Evolutionary conservation across 352 stramenopile species (phyloP).

Genomic region (Phytophthora capsici): DNA sequence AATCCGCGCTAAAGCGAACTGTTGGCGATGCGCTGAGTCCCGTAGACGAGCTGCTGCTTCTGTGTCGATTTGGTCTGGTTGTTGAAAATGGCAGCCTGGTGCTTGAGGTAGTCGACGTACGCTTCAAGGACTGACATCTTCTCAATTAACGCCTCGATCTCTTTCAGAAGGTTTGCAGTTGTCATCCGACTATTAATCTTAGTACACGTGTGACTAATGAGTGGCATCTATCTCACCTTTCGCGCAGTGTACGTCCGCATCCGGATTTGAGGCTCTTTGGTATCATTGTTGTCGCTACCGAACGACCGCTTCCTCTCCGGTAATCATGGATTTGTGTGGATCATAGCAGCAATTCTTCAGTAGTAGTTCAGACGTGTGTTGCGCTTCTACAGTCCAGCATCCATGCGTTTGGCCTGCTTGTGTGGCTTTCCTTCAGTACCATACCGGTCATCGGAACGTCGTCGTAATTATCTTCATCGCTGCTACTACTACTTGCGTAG

Average conservation of each 20-base stretch:
- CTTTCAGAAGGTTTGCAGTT: no score
- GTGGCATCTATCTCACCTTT: slow-evolving; percentile 19
- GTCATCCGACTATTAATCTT: no score
- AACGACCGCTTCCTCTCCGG: slow-evolving; percentile 16
- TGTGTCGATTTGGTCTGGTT: slow-evolving; percentile 36
- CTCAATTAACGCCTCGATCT: slow-evolving; percentile 32
- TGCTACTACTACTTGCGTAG: no score
- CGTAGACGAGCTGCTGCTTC: slow-evolving; percentile 38
- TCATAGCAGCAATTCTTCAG: no score
- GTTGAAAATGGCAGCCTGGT: slow-evolving; percentile 33
- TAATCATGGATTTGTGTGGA: neutral
- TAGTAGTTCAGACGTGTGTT: no score
- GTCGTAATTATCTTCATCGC: no score
- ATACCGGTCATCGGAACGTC: no score
- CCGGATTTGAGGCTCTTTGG: slow-evolving; percentile 6
- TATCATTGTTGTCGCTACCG: slow-evolving; percentile 10
- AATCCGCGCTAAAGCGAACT: slow-evolving; percentile 25
- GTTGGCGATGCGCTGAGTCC: slow-evolving; percentile 22
- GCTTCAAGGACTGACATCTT: slow-evolving; percentile 36
- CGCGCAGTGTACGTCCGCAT: slow-evolving; percentile 39
- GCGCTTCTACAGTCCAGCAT: no score
- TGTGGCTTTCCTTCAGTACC: no score
- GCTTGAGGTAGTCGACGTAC: slow-evolving; percentile 45
- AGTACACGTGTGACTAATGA: neutral
- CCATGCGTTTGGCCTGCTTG: no score